Evolutionary conservation across 106 monocot species (phyloP), one percentile per base, ranked within the genome.

Genomic region (Dendrobium chrysotoxum): DNA sequence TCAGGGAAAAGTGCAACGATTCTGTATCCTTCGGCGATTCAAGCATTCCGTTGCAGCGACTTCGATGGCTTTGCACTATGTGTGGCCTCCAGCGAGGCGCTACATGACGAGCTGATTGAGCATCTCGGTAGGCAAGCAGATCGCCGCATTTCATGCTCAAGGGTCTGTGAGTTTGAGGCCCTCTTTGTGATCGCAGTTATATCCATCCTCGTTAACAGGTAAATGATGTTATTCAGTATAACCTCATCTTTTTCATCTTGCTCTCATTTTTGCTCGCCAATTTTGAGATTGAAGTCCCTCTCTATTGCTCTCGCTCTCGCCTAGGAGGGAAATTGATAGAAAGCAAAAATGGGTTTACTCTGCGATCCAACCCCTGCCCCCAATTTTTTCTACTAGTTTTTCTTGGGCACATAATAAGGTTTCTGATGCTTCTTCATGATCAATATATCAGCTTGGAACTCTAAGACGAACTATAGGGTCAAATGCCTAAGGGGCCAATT

Each of bases 131-230:
- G 95, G 95, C 86, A 84, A 84, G 6, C 94, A 94, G 0, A 55
- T 89, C 82, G 94, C 92, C 18, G 82, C 82, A 15, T 98, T 88
- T 80, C 94, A 98, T 65, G 90, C 90, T 5, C 80, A 88, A 9
- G 40, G 85, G 16, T 54, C 1, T 2, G 17, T 18, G 53, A 16
- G 53, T 45, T 11, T 39, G 53, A 16, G 8, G 7, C 13, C 47
- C 53, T 39, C 77, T 61, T 61, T 11, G 5, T 42, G 3, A 35
- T 35, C 35, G 3, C 35, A 35, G 35, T 35, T 35, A 35, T 35
- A n/a, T n/a, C n/a, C n/a, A n/a, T n/a, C 3, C 35, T 35, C 35
- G 3, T 35, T 35, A 35, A 35, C 35, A 35, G 35, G 35, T 0
- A 35, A 35, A 35, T 3, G 35, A 35, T 35, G 35, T 3, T 35